Conservation (phyloP, 2,329 filamentous ascomycete genomes). For the Atkinsonella texensis region DNA sequence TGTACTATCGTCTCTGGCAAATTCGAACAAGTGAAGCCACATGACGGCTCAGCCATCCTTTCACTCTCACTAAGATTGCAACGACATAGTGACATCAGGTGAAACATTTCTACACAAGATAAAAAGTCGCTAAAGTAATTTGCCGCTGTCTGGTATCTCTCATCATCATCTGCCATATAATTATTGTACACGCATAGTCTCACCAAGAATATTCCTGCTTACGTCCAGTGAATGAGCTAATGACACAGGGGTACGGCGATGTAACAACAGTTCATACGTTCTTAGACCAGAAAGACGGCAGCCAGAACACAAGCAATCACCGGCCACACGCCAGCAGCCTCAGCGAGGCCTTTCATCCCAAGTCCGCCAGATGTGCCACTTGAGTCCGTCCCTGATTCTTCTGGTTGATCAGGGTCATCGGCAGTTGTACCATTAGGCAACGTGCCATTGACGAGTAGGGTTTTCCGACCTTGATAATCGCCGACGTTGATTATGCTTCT, state of each 20-base stretch:
- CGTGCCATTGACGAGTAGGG: slow-evolving; percentile 64
- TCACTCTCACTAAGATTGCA: background rate
- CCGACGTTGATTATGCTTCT: slow-evolving; percentile 49
- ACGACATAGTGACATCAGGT: background rate
- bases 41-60: background rate
- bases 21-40: background rate
- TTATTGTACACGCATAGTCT: background rate
- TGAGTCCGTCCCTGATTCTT: slow-evolving; percentile 9
- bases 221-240: too few relatives aligned
- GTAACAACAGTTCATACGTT: background rate
- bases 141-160: background rate
- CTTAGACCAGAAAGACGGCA: slow-evolving; percentile 31
- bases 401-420: slow-evolving; percentile 18
- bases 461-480: slow-evolving; percentile 26
- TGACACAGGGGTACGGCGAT: background rate
- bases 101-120: background rate
- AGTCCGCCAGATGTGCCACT: slow-evolving; percentile 15
- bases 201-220: too few relatives aligned
- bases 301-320: slow-evolving; percentile 30
- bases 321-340: slow-evolving; percentile 38
- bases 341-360: slow-evolving; percentile 20
- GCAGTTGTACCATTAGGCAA: slow-evolving; percentile 54
- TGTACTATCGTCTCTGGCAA: background rate
- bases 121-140: background rate
- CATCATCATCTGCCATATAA: background rate